These are phyloP conservation scores for Rhodotorula sp. DNA, from an alignment of 1,284 basidiomycete genomes.

Conservation along the genomic window DNA sequence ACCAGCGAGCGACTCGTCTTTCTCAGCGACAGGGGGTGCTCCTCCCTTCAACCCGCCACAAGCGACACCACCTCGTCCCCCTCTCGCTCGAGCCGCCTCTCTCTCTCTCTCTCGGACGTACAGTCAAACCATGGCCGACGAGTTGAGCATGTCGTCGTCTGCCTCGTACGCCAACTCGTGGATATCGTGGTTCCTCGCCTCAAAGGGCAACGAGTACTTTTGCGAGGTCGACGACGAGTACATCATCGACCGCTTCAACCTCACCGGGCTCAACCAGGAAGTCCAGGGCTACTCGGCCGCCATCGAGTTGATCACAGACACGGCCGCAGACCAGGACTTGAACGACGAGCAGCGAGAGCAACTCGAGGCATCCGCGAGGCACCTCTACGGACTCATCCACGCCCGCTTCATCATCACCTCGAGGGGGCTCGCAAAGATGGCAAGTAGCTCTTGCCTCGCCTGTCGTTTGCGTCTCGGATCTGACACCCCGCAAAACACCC, in stretches of 20 bases:
- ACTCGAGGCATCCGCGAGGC: slow-evolving; percentile 82
- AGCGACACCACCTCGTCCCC: too few relatives aligned
- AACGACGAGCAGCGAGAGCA: slow-evolving; percentile 54
- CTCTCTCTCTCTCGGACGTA: too few relatives aligned
- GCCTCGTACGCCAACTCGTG: slow-evolving; percentile 44
- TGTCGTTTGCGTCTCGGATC: too few relatives aligned
- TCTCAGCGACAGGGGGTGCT: too few relatives aligned
- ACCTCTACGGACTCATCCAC: slow-evolving; percentile 94
- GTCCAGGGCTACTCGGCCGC: slow-evolving; percentile 93
- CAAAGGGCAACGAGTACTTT: slow-evolving; percentile 86
- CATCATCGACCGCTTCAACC: slow-evolving; percentile 95
- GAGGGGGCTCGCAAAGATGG: slow-evolving; percentile 88
- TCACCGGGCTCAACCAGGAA: slow-evolving; percentile 94
- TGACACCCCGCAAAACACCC: neutral
- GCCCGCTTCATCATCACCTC: slow-evolving; percentile 95
- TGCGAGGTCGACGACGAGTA: slow-evolving; percentile 99
- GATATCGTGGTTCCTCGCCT: slow-evolving; percentile 82
- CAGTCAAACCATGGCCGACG: slow-evolving; percentile 38
- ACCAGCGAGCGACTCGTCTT: too few relatives aligned
- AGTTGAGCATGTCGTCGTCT: slow-evolving; percentile 42
- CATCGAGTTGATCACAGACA: slow-evolving; percentile 89
- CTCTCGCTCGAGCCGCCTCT: neutral
- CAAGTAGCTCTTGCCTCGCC: neutral
- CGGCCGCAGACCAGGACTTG: slow-evolving; percentile 57
- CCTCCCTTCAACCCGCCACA: too few relatives aligned